Conservation (phyloP, 352 stramenopile species). For the Elongisporangium anandrum region DNA sequence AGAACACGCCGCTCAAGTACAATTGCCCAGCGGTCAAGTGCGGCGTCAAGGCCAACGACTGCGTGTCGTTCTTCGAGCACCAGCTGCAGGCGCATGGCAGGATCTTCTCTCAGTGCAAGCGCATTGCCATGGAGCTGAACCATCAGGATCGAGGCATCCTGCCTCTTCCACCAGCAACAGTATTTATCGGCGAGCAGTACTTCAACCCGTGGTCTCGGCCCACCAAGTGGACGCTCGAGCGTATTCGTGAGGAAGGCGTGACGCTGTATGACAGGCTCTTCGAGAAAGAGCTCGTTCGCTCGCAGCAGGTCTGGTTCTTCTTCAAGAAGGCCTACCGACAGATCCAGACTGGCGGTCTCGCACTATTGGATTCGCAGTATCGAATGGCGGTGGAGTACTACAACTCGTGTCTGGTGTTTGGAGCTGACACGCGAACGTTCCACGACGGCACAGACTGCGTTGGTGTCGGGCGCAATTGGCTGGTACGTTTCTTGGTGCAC, state of each 20-base stretch:
- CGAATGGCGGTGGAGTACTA: constrained; percentile 54
- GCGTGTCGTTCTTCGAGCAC: constrained; percentile 49
- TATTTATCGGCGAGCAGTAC: constrained; percentile 50
- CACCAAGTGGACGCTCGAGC: constrained; percentile 36
- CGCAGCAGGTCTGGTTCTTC: constrained; percentile 12
- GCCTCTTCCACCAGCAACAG: constrained; percentile 39
- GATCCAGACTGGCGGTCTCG: constrained; percentile 27
- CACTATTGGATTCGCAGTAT: constrained; percentile 47
- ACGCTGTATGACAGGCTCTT: constrained; percentile 19
- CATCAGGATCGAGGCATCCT: constrained; percentile 21
- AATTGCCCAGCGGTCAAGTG: constrained; percentile 14
- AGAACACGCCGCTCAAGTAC: constrained; percentile 2
- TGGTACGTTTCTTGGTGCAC: constrained; percentile 19
- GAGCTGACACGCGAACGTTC: constrained; percentile 14
- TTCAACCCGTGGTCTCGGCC: constrained; percentile 25
- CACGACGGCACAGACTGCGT: constrained; percentile 29
- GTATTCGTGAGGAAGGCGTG: constrained; percentile 33
- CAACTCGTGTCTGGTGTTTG: constrained; percentile 43
- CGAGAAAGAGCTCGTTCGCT: constrained; percentile 5
- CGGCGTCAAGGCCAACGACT: constrained; percentile 22
- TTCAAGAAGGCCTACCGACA: constrained; percentile 40
- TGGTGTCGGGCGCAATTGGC: constrained; percentile 45
- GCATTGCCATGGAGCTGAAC: constrained; percentile 32
- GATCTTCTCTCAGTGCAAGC: constrained; percentile 29
- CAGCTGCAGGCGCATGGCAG: constrained; percentile 45